A percentile compares a stretch with the other conserved stretches of the same genome.
These are phyloP conservation scores for Allium sativum DNA, from an alignment of 106 monocot species.

Conservation along the genomic window DNA sequence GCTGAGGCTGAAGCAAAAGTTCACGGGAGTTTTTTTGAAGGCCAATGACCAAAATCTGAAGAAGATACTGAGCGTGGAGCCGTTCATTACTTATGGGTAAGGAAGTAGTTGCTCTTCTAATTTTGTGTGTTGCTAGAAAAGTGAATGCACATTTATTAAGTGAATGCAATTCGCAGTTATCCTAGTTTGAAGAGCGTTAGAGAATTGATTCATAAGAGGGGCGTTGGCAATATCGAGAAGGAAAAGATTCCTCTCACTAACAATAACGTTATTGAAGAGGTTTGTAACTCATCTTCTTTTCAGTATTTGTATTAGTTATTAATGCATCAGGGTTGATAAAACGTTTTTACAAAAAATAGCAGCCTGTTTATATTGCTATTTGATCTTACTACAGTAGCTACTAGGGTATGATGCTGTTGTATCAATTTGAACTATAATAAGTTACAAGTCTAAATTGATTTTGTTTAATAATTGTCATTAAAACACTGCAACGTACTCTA, in stretches of 20 bases:
- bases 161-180: slow-evolving; percentile 36
- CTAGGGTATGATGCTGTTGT: too few species aligned
- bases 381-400: too few species aligned
- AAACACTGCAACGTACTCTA: too few species aligned
- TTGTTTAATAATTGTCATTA: too few species aligned
- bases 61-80: slow-evolving; percentile 64
- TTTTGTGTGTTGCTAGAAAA: too few species aligned
- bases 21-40: slow-evolving; percentile 76
- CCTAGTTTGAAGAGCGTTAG: slow-evolving; percentile 82
- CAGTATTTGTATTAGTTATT: too few species aligned
- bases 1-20: slow-evolving; percentile 52
- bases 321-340: too few species aligned
- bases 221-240: slow-evolving; percentile 42
- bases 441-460: too few species aligned
- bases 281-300: slow-evolving; percentile 5
- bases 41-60: slow-evolving; percentile 43
- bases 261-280: slow-evolving; percentile 85
- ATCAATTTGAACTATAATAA: too few species aligned
- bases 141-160: not conserved
- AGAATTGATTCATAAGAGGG: slow-evolving; percentile 87
- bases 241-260: slow-evolving; percentile 69
- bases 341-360: too few species aligned
- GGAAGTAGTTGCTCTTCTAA: not conserved
- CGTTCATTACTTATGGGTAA: slow-evolving; percentile 95
- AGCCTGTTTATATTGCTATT: too few species aligned